phyloP scores from a whole-genome alignment of 2,329 filamentous ascomycete species.

The Fusarium solani-melongenae region DNA sequence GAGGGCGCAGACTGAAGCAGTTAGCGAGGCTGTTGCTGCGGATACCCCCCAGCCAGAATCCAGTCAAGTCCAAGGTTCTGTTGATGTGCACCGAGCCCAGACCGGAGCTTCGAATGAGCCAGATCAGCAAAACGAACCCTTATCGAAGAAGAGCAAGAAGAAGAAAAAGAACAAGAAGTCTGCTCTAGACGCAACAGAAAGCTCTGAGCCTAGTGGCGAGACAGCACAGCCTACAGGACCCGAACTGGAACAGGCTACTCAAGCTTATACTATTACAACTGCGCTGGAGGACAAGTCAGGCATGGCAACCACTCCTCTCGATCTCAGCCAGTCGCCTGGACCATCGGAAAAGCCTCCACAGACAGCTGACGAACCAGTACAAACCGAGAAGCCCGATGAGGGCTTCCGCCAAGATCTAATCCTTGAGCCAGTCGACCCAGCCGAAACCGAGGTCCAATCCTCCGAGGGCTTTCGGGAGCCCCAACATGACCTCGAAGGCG shows the following conservation, averaged over 20 bases:
- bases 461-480: neutral
- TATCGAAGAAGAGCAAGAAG: conserved; percentile 21
- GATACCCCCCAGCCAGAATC: neutral
- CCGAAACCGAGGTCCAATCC: neutral
- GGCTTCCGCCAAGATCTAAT: neutral
- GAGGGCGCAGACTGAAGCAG: neutral
- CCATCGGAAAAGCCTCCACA: neutral
- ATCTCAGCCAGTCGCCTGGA: neutral
- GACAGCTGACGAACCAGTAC: neutral
- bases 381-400: neutral
- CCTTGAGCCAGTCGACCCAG: neutral
- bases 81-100: neutral
- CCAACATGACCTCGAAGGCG: neutral
- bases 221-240: neutral
- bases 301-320: neutral
- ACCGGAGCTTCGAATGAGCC: neutral
- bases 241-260: neutral
- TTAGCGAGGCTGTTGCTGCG: neutral
- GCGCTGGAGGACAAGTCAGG: neutral
- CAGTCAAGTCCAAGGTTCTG: neutral
- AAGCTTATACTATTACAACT: neutral
- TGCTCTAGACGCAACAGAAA: neutral
- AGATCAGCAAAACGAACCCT: neutral
- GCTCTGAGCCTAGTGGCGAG: neutral
- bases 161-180: conserved; percentile 2